Evolutionary conservation across 257 asterid genomes (phyloP).

Genomic region (Gentiana straminea): DNA sequence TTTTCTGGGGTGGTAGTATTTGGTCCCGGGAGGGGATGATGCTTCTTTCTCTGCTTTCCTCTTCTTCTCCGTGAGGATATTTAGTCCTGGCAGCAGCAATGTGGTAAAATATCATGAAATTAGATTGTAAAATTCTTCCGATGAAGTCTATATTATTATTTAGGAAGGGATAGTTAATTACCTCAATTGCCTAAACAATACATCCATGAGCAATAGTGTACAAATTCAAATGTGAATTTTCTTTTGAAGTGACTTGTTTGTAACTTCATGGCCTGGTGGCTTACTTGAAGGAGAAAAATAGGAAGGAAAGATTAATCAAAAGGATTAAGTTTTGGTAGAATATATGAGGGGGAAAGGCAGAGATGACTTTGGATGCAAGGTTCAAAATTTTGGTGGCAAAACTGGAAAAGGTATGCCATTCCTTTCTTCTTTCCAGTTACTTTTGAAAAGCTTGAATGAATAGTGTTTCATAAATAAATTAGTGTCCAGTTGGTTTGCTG

Average conservation of each 20-base stretch:
- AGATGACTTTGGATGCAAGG: constrained; percentile 42
- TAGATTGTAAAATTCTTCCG: no score
- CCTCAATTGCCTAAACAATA: constrained; percentile 57
- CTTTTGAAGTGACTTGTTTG: constrained; percentile 10
- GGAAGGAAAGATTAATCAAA: constrained; percentile 11
- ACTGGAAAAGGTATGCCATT: constrained; percentile 24
- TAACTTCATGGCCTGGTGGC: constrained; percentile 19
- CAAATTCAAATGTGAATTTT: constrained; percentile 9
- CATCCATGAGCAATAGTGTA: constrained; percentile 31
- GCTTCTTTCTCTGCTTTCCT: constrained; percentile 28
- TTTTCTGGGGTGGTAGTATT: constrained; percentile 29
- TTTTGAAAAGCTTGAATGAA: no score
- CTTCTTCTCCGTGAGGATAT: constrained; percentile 22
- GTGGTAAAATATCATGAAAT: no score
- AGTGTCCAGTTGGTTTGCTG: no score
- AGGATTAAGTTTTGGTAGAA: constrained; percentile 11
- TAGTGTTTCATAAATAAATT: no score
- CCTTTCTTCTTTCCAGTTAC: constrained; percentile 32
- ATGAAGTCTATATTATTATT: no score
- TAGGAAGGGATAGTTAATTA: constrained; percentile 4
- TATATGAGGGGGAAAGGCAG: constrained; percentile 12
- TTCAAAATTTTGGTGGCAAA: constrained; percentile 36
- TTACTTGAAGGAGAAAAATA: constrained; percentile 41
- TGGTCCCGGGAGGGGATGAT: constrained; percentile 25
- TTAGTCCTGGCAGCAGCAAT: constrained; percentile 21